A percentile compares a stretch with the other conserved stretches of the same genome.
Evolutionary conservation across 768 basidiomycete species (phyloP).

Genomic region (Boletus vinaceobasis): DNA sequence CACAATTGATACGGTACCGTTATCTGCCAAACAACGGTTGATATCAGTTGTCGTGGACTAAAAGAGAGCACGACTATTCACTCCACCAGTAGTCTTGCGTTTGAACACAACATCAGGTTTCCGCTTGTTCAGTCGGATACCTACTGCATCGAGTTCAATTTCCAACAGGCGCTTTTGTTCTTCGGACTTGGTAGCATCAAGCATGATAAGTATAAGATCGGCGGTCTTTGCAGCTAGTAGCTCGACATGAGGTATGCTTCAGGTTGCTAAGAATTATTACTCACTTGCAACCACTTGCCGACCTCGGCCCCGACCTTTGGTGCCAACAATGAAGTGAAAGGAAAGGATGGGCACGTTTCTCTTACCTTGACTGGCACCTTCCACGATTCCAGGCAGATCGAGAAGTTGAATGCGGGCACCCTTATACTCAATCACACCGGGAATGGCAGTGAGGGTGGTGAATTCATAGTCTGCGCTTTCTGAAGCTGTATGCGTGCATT

Average conservation of each 20-base stretch:
- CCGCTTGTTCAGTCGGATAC: conserved; percentile 87
- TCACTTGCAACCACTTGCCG: conserved; percentile 92
- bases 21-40: conserved; percentile 45
- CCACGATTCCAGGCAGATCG: conserved; percentile 94
- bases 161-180: conserved; percentile 88
- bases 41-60: neutral
- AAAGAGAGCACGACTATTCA: conserved; percentile 36
- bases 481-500: conserved; percentile 87
- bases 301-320: conserved; percentile 77
- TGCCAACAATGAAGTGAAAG: neutral
- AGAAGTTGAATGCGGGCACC: conserved; percentile 92
- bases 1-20: conserved; percentile 43
- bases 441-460: conserved; percentile 93
- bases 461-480: conserved; percentile 94
- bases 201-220: conserved; percentile 90
- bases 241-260: conserved; percentile 6
- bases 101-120: conserved; percentile 96
- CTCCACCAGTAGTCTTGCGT: conserved; percentile 87
- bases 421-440: conserved; percentile 94
- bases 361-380: conserved; percentile 79
- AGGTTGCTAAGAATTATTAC: conserved; percentile 12
- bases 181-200: conserved; percentile 89
- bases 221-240: conserved; percentile 79
- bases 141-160: conserved; percentile 93
- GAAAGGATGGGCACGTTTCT: neutral